phyloP scores from a whole-genome alignment of 208 protist species.

The Leishmania aethiopica region DNA sequence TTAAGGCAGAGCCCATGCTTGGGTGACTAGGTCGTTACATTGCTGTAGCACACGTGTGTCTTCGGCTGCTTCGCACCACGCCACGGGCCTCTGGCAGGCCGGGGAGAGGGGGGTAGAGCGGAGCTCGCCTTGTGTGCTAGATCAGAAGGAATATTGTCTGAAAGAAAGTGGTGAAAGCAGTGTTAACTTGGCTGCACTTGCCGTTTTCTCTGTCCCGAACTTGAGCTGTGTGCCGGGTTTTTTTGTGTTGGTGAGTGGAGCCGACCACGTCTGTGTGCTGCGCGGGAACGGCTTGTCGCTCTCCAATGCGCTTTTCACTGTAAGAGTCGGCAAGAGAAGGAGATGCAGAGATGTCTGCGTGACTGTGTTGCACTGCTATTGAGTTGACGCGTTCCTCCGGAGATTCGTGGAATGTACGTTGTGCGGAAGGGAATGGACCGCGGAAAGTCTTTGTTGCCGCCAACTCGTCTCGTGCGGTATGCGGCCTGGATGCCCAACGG shows the following conservation, averaged over 20 bases:
- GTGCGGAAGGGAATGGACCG: background rate
- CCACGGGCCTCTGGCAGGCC: background rate
- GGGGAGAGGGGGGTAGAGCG: background rate
- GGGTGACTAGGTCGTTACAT: background rate
- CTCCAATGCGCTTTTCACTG: constrained; percentile 26
- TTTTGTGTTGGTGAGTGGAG: constrained; percentile 5
- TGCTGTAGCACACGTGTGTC: background rate
- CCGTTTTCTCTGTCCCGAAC: background rate
- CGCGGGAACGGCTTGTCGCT: background rate
- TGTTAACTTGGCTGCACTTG: background rate
- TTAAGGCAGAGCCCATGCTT: background rate
- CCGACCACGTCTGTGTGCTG: constrained; percentile 42
- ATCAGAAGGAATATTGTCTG: background rate
- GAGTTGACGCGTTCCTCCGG: too few species aligned
- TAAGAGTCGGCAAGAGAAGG: constrained; percentile 38
- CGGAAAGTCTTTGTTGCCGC: background rate
- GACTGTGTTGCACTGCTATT: background rate
- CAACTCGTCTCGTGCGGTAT: background rate
- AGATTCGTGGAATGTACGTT: background rate
- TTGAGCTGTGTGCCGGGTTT: background rate
- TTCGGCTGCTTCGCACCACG: background rate
- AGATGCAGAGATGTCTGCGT: background rate
- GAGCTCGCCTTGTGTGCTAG: background rate
- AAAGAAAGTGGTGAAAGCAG: background rate
- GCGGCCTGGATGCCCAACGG: background rate